Evolutionary conservation across 2,329 filamentous ascomycete species (phyloP).

Genomic region (Colletotrichum eremochloae): DNA sequence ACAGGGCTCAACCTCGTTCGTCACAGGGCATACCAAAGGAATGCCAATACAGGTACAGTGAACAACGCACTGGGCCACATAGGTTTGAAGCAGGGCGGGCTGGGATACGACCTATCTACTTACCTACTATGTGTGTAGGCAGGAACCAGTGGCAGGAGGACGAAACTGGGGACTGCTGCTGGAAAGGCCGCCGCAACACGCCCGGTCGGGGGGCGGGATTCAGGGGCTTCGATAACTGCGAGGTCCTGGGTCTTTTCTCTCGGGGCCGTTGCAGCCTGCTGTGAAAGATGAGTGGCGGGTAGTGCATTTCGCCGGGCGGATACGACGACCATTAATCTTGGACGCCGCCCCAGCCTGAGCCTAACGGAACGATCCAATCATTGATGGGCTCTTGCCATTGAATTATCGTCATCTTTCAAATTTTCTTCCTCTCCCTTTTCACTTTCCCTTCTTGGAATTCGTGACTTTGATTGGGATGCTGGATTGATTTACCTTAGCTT

Average conservation of each 20-base stretch:
- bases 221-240: neutral
- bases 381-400: neutral
- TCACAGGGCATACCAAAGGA: neutral
- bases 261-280: neutral
- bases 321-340: constrained; percentile 1
- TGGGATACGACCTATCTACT: neutral
- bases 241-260: neutral
- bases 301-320: neutral
- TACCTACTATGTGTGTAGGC: too few species aligned
- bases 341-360: neutral
- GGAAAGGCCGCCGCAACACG: neutral
- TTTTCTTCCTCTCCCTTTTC: neutral
- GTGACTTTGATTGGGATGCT: neutral
- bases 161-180: neutral
- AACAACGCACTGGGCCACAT: neutral
- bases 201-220: neutral
- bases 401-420: neutral
- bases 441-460: neutral
- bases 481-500: neutral
- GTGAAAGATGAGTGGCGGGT: neutral
- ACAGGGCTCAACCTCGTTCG: neutral
- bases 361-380: neutral
- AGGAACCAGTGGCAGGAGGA: neutral
- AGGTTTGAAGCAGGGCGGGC: neutral
- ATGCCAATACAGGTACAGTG: neutral